phyloP scores from a whole-genome alignment of 371 early-diverging fungal species.

The Rhizopus stolonifer region DNA sequence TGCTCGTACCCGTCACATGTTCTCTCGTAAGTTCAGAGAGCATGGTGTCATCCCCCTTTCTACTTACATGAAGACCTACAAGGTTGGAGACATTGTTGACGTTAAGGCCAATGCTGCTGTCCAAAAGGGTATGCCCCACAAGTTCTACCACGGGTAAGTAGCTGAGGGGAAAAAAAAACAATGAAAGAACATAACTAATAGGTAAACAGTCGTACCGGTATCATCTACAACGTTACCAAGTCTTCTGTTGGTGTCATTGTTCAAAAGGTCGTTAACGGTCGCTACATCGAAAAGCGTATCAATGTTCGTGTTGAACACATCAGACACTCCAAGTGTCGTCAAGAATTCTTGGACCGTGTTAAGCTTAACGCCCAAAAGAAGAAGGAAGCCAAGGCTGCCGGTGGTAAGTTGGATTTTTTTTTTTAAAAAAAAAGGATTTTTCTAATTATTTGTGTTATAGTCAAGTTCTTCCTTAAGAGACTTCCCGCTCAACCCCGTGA shows the following conservation, averaged over 20 bases:
- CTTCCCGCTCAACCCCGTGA: slow-evolving; percentile 91
- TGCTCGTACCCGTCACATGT: slow-evolving; percentile 98
- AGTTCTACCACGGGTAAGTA: slow-evolving; percentile 99
- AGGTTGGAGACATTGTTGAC: slow-evolving; percentile 99
- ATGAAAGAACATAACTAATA: too few species aligned
- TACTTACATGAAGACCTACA: slow-evolving; percentile 97
- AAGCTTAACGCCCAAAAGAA: slow-evolving; percentile 88
- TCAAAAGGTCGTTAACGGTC: slow-evolving; percentile 98
- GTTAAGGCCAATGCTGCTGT: slow-evolving; percentile 92
- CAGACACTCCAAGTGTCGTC: slow-evolving; percentile 99
- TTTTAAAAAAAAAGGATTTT: background rate
- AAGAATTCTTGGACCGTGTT: slow-evolving; percentile 97
- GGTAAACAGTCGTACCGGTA: slow-evolving; percentile 95
- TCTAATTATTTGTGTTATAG: slow-evolving; percentile 25
- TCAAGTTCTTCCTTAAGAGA: slow-evolving; percentile 85
- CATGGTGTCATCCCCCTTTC: slow-evolving; percentile 92
- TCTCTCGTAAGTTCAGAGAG: slow-evolving; percentile 96
- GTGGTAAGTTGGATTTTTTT: slow-evolving; percentile 31
- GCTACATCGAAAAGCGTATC: slow-evolving; percentile 98
- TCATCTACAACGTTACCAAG: slow-evolving; percentile 98
- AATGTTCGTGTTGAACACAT: slow-evolving; percentile 99
- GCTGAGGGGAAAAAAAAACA: too few species aligned
- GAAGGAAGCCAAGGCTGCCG: slow-evolving; percentile 76
- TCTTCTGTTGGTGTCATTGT: slow-evolving; percentile 97
- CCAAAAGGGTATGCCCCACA: slow-evolving; percentile 99